phyloP scores from a whole-genome alignment of 352 stramenopile genomes.

The Globisporangium paroecandrum region DNA sequence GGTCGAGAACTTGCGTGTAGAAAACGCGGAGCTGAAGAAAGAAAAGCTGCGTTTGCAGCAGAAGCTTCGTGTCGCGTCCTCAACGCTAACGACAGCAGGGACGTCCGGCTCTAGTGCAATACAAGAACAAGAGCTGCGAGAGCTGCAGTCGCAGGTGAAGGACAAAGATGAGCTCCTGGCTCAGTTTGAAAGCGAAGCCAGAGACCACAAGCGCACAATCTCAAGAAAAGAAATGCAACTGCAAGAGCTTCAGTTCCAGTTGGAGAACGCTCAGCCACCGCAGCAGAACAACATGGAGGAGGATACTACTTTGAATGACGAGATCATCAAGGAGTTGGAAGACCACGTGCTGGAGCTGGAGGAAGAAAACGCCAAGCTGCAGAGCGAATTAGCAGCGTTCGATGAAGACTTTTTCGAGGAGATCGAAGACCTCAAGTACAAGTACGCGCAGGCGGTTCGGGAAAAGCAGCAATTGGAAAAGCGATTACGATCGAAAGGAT shows the following conservation, averaged over 20 bases:
- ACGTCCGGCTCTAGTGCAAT: slow-evolving; percentile 10
- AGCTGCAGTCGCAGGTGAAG: slow-evolving; percentile 20
- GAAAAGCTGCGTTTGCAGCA: slow-evolving; percentile 71
- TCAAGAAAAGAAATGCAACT: slow-evolving; percentile 14
- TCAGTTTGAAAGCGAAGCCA: background rate
- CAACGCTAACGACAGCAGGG: slow-evolving; percentile 17
- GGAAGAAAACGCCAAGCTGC: slow-evolving; percentile 72
- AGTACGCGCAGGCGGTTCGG: slow-evolving; percentile 85
- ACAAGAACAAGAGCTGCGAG: slow-evolving; percentile 22
- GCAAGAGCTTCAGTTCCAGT: slow-evolving; percentile 28
- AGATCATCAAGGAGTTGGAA: slow-evolving; percentile 4
- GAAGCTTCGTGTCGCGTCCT: slow-evolving; percentile 44
- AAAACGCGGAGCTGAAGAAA: slow-evolving; percentile 43
- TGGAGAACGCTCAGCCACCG: background rate
- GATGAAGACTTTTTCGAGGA: slow-evolving; percentile 95
- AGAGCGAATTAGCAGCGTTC: slow-evolving; percentile 86
- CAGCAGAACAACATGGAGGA: background rate
- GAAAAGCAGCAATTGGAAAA: slow-evolving; percentile 70
- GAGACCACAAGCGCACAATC: background rate
- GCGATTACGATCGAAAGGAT: slow-evolving; percentile 15
- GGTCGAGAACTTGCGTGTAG: slow-evolving; percentile 34
- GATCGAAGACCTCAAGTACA: slow-evolving; percentile 95
- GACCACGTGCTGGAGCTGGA: slow-evolving; percentile 34
- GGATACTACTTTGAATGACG: slow-evolving; percentile 6
- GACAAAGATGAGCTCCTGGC: slow-evolving; percentile 22